phyloP scores from a whole-genome alignment of 495 filamentous ascomycete species.

The Evernia prunastri region DNA sequence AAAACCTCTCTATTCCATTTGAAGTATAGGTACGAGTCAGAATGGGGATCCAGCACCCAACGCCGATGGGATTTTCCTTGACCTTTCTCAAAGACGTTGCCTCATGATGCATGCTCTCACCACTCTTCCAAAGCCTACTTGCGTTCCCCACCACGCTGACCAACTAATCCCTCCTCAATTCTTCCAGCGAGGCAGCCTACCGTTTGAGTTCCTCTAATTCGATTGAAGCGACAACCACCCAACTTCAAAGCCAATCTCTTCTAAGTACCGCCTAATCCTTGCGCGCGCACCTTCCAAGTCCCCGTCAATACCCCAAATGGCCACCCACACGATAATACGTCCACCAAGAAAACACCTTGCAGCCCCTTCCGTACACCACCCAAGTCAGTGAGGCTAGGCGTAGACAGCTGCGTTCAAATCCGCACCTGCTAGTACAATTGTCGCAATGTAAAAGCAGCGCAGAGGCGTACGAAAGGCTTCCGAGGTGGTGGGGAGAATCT shows the following conservation, averaged over 20 bases:
- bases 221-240: too few relatives aligned
- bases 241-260: neutral
- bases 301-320: neutral
- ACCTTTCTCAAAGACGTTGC: too few relatives aligned
- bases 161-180: too few relatives aligned
- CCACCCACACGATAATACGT: neutral
- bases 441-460: neutral
- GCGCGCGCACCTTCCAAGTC: conserved; percentile 5
- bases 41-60: too few relatives aligned
- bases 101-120: too few relatives aligned
- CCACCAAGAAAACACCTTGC: neutral
- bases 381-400: neutral
- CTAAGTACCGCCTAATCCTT: conserved; percentile 7
- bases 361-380: neutral
- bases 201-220: too few relatives aligned
- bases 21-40: too few relatives aligned
- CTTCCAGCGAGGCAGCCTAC: too few relatives aligned
- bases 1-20: too few relatives aligned
- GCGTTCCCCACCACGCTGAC: too few relatives aligned
- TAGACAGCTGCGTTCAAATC: neutral
- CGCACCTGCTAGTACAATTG: neutral
- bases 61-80: too few relatives aligned
- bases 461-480: conserved; percentile 1
- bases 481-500: neutral
- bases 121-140: too few relatives aligned